Percentiles rank a stretch among this genome's conserved stretches.
Conservation (phyloP, 805 yeast genomes). For the Wickerhamiella brachini region DNA sequence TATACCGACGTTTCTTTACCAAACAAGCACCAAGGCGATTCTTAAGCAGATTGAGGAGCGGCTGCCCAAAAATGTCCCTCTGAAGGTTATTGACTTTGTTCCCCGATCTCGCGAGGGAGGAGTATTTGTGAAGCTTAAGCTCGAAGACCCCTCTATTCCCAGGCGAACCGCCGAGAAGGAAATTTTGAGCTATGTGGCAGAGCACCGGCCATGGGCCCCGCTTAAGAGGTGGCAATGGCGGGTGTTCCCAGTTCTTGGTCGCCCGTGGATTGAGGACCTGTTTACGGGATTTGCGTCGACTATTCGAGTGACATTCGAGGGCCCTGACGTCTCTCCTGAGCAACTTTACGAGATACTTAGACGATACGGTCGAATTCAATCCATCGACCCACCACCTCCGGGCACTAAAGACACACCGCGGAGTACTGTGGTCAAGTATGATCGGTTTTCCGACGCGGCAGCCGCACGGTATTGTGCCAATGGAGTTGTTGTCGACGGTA, state of each 20-base stretch:
- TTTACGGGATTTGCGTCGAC: slow-evolving; percentile 56
- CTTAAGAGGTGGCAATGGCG: slow-evolving; percentile 24
- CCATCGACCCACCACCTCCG: slow-evolving; percentile 46
- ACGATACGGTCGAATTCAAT: slow-evolving; percentile 72
- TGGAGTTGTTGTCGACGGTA: slow-evolving; percentile 42
- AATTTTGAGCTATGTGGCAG: not conserved
- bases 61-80: slow-evolving; percentile 1
- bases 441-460: slow-evolving; percentile 51
- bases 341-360: slow-evolving; percentile 68
- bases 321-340: slow-evolving; percentile 65
- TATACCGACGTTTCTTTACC: not conserved
- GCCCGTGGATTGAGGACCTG: slow-evolving; percentile 93
- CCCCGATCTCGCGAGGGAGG: slow-evolving; percentile 84
- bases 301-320: slow-evolving; percentile 59
- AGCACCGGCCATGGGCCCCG: not conserved
- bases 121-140: slow-evolving; percentile 66
- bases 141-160: slow-evolving; percentile 33
- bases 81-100: slow-evolving; percentile 44
- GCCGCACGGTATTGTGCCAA: slow-evolving; percentile 85
- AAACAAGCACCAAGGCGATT: not conserved
- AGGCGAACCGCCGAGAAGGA: not conserved
- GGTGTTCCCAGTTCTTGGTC: slow-evolving; percentile 70
- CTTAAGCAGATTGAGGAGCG: not conserved
- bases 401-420: slow-evolving; percentile 35
- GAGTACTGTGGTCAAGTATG: slow-evolving; percentile 43